Percentiles rank a stretch among this genome's conserved stretches.
These are phyloP conservation scores for Neovahlkampfia damariscottae DNA, from an alignment of 78 protist species.

Conservation along the genomic window DNA sequence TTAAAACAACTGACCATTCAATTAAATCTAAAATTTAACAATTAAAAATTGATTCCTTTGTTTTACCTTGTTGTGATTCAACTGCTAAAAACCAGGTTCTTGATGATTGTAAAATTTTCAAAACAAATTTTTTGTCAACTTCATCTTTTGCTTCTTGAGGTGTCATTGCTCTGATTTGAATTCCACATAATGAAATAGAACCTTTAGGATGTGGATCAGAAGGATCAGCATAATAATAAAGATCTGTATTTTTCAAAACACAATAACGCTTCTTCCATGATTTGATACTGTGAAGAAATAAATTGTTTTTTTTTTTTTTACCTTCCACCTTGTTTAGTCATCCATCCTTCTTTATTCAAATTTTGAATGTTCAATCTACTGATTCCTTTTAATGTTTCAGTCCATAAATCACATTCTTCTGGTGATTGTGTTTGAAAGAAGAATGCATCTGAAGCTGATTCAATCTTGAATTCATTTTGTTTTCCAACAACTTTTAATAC, in stretches of 20 bases:
- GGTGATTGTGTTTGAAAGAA: not conserved
- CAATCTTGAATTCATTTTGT: not conserved
- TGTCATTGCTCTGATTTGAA: not conserved
- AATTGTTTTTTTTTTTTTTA: too few species aligned
- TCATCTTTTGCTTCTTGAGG: not conserved
- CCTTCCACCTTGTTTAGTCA: not conserved
- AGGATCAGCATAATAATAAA: not conserved
- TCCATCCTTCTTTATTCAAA: not conserved
- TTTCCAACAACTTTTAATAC: not conserved
- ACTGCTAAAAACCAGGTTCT: not conserved
- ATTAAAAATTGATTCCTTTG: too few species aligned
- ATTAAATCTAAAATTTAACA: too few species aligned
- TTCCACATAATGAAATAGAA: not conserved
- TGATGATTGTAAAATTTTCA: not conserved
- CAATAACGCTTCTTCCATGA: not conserved
- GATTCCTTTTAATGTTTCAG: not conserved
- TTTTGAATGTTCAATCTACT: not conserved
- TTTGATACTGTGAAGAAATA: too few species aligned
- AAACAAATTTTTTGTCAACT: not conserved
- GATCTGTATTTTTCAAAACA: not conserved
- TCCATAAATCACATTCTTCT: not conserved
- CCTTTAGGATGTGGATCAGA: not conserved
- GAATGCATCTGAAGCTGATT: not conserved
- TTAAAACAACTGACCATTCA: conserved; percentile 1
- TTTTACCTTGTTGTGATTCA: not conserved